A percentile compares a stretch with the other conserved stretches of the same genome.
These are phyloP conservation scores for Colletotrichum horii DNA, from an alignment of 2,329 filamentous ascomycete genomes.

Conservation along the genomic window DNA sequence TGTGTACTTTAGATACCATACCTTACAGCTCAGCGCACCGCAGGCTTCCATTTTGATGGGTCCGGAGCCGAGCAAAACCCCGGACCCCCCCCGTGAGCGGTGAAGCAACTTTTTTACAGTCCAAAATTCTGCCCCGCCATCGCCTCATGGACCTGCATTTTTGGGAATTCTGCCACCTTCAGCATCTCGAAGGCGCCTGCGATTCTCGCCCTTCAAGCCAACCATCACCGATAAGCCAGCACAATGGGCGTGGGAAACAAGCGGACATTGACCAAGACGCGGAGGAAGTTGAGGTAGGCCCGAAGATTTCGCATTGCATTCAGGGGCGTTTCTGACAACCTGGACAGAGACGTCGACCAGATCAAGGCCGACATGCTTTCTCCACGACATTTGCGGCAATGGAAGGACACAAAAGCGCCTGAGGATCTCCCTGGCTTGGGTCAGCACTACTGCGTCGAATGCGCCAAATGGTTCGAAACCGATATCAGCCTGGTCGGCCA, in stretches of 20 bases:
- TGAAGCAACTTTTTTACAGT: conserved; percentile 10
- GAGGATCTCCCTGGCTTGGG: conserved; percentile 92
- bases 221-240: not conserved
- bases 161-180: conserved; percentile 2
- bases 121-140: conserved; percentile 11
- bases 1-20: too few relatives aligned
- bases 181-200: not conserved
- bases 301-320: conserved; percentile 16
- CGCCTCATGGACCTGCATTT: not conserved
- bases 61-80: not conserved
- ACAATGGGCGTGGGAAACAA: conserved; percentile 74
- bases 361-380: conserved; percentile 82
- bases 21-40: too few relatives aligned
- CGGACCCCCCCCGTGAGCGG: not conserved
- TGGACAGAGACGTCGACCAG: conserved; percentile 86
- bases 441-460: conserved; percentile 86
- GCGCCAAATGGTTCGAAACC: conserved; percentile 95
- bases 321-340: not conserved
- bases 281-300: conserved; percentile 70
- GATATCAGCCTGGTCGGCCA: conserved; percentile 78
- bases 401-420: conserved; percentile 76
- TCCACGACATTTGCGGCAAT: conserved; percentile 79
- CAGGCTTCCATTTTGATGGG: not conserved
- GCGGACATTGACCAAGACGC: conserved; percentile 74
- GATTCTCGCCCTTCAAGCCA: not conserved